Evolutionary conservation across 1,284 basidiomycete species (phyloP).

Genomic region (Salmacisia buchloeana): DNA sequence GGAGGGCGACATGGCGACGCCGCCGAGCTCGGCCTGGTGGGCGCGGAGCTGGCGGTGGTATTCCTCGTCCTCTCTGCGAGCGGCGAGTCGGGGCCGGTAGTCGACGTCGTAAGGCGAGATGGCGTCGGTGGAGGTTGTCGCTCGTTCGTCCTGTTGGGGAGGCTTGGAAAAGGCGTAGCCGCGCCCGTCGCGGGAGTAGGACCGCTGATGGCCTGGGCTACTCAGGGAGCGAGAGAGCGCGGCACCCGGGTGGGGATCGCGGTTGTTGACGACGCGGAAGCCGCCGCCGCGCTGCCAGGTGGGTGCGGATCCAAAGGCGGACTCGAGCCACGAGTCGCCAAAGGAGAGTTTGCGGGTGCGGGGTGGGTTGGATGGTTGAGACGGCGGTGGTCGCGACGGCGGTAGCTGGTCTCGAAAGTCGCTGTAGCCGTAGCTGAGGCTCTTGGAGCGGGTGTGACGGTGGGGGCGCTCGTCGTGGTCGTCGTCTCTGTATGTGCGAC

Average conservation of each 20-base stretch:
- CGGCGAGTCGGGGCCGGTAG: neutral
- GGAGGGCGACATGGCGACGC: neutral
- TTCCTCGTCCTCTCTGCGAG: neutral
- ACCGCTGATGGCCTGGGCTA: neutral
- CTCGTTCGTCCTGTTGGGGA: neutral
- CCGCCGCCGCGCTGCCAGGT: neutral
- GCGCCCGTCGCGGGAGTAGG: neutral
- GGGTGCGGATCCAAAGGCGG: neutral
- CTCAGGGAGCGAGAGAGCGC: neutral
- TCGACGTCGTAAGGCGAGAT: neutral
- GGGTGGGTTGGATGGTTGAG: no score
- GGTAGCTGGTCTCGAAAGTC: no score
- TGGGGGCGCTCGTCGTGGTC: no score
- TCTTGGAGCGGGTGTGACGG: no score
- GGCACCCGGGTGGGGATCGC: neutral
- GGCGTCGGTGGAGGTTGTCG: neutral
- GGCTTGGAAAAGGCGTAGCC: neutral
- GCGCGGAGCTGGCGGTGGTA: neutral
- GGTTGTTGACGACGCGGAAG: neutral
- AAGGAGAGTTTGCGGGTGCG: neutral
- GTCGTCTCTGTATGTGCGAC: no score
- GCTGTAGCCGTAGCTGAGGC: no score
- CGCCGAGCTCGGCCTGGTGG: neutral
- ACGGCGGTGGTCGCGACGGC: neutral
- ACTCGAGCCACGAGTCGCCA: constrained; percentile 3